A percentile compares a stretch with the other conserved stretches of the same genome.
Evolutionary conservation across 148 eudicot species (phyloP).

Genomic region (Amaranthus cruentus): DNA sequence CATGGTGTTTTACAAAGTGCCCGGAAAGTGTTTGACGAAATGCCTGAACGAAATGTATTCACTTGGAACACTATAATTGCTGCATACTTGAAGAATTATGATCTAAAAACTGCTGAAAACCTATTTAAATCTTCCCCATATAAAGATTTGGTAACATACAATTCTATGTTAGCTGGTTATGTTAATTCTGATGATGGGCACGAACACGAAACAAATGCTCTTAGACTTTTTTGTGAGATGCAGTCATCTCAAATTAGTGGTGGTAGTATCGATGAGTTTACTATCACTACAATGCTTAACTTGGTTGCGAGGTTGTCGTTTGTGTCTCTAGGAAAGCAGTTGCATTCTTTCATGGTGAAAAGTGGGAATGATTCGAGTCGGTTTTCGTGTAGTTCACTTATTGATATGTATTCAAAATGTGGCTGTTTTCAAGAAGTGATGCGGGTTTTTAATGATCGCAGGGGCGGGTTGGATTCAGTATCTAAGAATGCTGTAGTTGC

Average conservation of each 20-base stretch:
- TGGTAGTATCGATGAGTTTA: constrained; percentile 55
- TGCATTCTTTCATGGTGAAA: constrained; percentile 73
- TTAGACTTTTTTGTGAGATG: constrained; percentile 54
- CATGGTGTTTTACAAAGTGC: constrained; percentile 43
- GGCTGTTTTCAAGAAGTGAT: constrained; percentile 54
- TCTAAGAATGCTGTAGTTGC: constrained; percentile 77
- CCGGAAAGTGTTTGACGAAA: constrained; percentile 71
- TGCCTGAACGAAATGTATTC: constrained; percentile 70
- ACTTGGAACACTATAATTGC: constrained; percentile 83
- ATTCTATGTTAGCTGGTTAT: constrained; percentile 71
- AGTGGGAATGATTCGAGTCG: constrained; percentile 43
- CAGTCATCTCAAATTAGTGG: constrained; percentile 13
- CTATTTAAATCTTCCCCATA: constrained; percentile 45
- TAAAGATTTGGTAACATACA: constrained; percentile 75
- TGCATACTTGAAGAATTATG: constrained; percentile 46
- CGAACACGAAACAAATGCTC: constrained; percentile 43
- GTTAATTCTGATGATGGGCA: constrained; percentile 44
- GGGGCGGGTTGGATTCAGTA: constrained; percentile 42
- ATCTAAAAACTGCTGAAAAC: constrained; percentile 37
- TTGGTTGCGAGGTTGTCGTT: constrained; percentile 46
- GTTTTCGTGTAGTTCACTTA: constrained; percentile 65
- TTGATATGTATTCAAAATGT: constrained; percentile 88
- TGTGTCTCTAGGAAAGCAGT: constrained; percentile 46
- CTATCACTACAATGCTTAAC: constrained; percentile 64
- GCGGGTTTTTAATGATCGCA: constrained; percentile 35